phyloP scores from a whole-genome alignment of 768 basidiomycete genomes.

The Kockovaella imperatae region DNA sequence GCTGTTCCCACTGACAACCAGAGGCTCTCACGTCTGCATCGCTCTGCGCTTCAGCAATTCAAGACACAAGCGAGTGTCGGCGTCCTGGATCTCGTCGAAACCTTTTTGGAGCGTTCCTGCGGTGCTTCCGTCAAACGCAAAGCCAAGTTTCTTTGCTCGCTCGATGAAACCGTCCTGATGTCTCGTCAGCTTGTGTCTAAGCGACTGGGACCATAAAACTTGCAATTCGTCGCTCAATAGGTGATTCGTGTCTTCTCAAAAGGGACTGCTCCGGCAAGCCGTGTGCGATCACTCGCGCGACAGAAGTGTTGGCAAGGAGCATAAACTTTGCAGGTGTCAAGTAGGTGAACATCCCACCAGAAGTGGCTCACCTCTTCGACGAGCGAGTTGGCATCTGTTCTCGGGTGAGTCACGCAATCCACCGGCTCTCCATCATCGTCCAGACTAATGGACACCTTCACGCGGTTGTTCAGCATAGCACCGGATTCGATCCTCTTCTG shows the following conservation, averaged over 20 bases:
- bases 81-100: slow-evolving; percentile 64
- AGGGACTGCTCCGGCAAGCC: slow-evolving; percentile 95
- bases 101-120: slow-evolving; percentile 77
- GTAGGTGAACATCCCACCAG: too few relatives aligned
- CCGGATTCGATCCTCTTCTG: slow-evolving; percentile 70
- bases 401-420: slow-evolving; percentile 64
- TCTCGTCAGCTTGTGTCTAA: not conserved
- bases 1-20: not conserved
- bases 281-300: slow-evolving; percentile 87
- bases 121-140: slow-evolving; percentile 69
- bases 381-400: slow-evolving; percentile 65
- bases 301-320: slow-evolving; percentile 80
- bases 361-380: slow-evolving; percentile 84
- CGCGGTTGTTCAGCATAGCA: slow-evolving; percentile 62
- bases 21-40: slow-evolving; percentile 55
- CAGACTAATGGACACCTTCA: slow-evolving; percentile 66
- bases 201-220: slow-evolving; percentile 32
- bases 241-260: slow-evolving; percentile 85
- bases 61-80: slow-evolving; percentile 66
- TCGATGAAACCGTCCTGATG: slow-evolving; percentile 57
- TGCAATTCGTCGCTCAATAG: slow-evolving; percentile 83
- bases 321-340: too few relatives aligned
- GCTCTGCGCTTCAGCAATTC: slow-evolving; percentile 79
- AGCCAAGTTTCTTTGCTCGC: slow-evolving; percentile 75
- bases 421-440: slow-evolving; percentile 68